A percentile compares a stretch with the other conserved stretches of the same genome.
phyloP scores from a whole-genome alignment of 345 rosid genomes.

The Raphanus raphanistrum region DNA sequence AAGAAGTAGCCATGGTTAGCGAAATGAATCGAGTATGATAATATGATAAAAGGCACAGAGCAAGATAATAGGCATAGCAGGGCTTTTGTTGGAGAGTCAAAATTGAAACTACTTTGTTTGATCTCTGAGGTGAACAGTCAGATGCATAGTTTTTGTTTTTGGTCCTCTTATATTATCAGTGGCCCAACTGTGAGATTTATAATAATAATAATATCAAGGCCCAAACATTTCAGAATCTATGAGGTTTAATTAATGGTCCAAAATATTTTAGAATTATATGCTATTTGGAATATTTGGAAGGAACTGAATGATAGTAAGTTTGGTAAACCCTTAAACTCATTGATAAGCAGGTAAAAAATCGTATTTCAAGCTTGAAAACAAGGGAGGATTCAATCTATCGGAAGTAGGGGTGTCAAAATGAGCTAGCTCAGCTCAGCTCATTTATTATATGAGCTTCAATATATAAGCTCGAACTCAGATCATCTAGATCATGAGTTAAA shows the following conservation, averaged over 20 bases:
- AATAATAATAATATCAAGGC: conserved; percentile 9
- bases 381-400: no score
- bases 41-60: background rate
- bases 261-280: background rate
- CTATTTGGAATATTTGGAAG: no score
- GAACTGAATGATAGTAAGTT: no score
- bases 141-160: conserved; percentile 26
- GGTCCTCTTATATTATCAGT: conserved; percentile 15
- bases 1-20: background rate
- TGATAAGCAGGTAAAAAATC: no score
- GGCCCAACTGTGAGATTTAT: conserved; percentile 14
- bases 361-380: no score
- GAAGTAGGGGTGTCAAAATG: no score
- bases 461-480: no score
- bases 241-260: background rate
- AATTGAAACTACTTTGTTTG: conserved; percentile 17
- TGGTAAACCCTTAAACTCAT: no score
- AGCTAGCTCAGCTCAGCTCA: no score
- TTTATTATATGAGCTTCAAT: no score
- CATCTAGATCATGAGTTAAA: no score
- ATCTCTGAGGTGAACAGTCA: conserved; percentile 22
- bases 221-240: background rate
- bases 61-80: background rate
- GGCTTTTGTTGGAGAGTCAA: background rate
- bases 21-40: background rate